phyloP scores from a whole-genome alignment of 768 basidiomycete genomes.

The Hygrophoropsis aurantiaca region DNA sequence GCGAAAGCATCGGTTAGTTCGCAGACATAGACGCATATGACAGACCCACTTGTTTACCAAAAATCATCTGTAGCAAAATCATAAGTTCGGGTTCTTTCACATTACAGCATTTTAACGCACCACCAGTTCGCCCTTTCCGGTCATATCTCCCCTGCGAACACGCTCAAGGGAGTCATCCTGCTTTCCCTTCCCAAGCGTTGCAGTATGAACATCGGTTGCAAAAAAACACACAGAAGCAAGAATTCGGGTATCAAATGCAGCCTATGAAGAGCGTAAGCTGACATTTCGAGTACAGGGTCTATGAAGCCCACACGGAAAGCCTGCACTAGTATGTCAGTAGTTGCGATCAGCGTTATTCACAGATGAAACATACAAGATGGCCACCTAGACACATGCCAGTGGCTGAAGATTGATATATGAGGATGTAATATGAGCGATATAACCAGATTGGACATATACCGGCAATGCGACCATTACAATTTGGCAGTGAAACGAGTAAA shows the following conservation, averaged over 20 bases:
- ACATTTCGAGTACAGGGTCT: not conserved
- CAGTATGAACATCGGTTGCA: constrained; percentile 89
- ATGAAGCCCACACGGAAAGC: constrained; percentile 47
- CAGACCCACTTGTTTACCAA: constrained; percentile 79
- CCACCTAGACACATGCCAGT: constrained; percentile 94
- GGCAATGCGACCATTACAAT: constrained; percentile 92
- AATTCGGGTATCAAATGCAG: constrained; percentile 84
- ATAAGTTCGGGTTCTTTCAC: not conserved
- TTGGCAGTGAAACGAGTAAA: constrained; percentile 65
- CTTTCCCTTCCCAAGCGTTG: constrained; percentile 82
- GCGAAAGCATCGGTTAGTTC: not conserved
- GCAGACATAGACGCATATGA: not conserved
- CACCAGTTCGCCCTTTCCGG: constrained; percentile 79
- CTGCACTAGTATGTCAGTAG: constrained; percentile 25
- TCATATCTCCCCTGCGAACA: constrained; percentile 74
- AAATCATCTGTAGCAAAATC: constrained; percentile 68
- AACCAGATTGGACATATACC: constrained; percentile 39
- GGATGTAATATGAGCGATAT: not conserved
- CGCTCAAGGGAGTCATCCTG: constrained; percentile 78
- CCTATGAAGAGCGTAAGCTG: constrained; percentile 43
- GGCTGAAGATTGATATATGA: constrained; percentile 39
- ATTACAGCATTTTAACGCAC: constrained; percentile 41
- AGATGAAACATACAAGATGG: constrained; percentile 59
- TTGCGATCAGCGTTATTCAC: not conserved
- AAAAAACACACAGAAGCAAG: constrained; percentile 91